Base-by-base conservation (phyloP, 306 rosid genomes). In the Vigna reflexopilosa region DNA sequence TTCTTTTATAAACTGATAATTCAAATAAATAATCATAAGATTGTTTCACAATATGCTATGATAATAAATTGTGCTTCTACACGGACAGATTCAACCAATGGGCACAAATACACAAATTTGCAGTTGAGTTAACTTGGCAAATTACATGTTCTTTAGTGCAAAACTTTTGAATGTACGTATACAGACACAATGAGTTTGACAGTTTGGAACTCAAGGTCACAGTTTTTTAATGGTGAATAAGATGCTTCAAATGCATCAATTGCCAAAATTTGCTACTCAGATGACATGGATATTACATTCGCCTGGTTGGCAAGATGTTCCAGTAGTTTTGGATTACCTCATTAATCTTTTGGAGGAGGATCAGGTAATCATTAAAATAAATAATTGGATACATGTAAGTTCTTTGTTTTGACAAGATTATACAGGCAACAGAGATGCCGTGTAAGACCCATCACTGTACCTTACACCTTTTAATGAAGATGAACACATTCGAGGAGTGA, bases 361-460 rank as follows among this genome's bases (percentile, higher is more conserved):
- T 34, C 67, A 50, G 56, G 28, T n/a, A 50, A 49, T 54, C 56
- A 58, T 58, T 56, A 24, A 72, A 50, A 73, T 67, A 81, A 84
- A 67, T 72, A 52, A 71, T 17, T 5, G 36, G 63, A 84, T 44
- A 67, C 45, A 67, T 61, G 45, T 49, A 73, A 77, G 84, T 22
- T 66, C 12, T 45, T 65, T 56, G 61, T 48, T 70, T 75, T 38
- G 42, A 61, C 8, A 57, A 15, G 47, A 71, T 84, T 64, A 84
- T 66, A 69, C 72, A 62, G 72, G 72, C 32, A 81, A 81, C 2
- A 85, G 58, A 5, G 83, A 81, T 77, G 88, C 83, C 47, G 74
- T 73, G 73, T 81, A 85, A 61, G 83, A 85, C 14, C 72, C 85
- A 77, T 85, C 72, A 34, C 54, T 24, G 71, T 85, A 81, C 75